Conservation (phyloP, 2,329 filamentous ascomycete species). For the Trichoderma afroharzianum region DNA sequence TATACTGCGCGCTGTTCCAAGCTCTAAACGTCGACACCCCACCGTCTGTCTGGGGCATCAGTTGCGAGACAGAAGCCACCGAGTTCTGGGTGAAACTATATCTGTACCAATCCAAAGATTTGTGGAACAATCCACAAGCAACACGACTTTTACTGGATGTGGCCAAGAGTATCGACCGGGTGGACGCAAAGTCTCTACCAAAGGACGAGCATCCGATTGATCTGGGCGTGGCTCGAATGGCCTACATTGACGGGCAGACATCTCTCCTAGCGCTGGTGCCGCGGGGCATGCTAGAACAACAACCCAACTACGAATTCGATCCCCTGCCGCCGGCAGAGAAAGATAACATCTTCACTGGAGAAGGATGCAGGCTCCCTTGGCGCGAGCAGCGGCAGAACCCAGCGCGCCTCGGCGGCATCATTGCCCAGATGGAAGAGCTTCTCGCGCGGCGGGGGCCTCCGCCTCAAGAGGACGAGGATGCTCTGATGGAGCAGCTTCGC, state of each 20-base stretch:
- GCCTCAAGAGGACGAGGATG: slow-evolving; percentile 18
- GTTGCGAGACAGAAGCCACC: slow-evolving; percentile 58
- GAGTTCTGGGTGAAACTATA: slow-evolving; percentile 74
- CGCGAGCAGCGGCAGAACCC: slow-evolving; percentile 20
- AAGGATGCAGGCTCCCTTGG: slow-evolving; percentile 44
- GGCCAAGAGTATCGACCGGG: slow-evolving; percentile 52
- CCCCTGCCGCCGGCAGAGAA: slow-evolving; percentile 67
- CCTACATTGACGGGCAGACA: slow-evolving; percentile 73
- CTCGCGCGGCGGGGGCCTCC: slow-evolving; percentile 23
- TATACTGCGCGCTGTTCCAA: slow-evolving; percentile 76
- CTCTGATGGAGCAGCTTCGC: neutral
- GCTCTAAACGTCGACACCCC: slow-evolving; percentile 76
- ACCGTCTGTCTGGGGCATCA: slow-evolving; percentile 76
- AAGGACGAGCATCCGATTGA: slow-evolving; percentile 38
- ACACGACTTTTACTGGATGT: slow-evolving; percentile 66
- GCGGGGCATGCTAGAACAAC: slow-evolving; percentile 56
- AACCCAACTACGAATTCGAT: slow-evolving; percentile 74
- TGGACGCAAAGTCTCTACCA: slow-evolving; percentile 38
- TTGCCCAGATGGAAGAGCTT: slow-evolving; percentile 29
- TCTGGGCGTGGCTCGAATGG: slow-evolving; percentile 64
- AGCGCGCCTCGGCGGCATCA: slow-evolving; percentile 19
- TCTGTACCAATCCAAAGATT: slow-evolving; percentile 68
- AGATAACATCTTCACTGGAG: slow-evolving; percentile 49
- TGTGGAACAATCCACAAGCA: slow-evolving; percentile 79
- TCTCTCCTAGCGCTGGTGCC: slow-evolving; percentile 68